These are phyloP conservation scores for Allium sativum DNA, from an alignment of 106 monocot genomes.

Conservation along the genomic window DNA sequence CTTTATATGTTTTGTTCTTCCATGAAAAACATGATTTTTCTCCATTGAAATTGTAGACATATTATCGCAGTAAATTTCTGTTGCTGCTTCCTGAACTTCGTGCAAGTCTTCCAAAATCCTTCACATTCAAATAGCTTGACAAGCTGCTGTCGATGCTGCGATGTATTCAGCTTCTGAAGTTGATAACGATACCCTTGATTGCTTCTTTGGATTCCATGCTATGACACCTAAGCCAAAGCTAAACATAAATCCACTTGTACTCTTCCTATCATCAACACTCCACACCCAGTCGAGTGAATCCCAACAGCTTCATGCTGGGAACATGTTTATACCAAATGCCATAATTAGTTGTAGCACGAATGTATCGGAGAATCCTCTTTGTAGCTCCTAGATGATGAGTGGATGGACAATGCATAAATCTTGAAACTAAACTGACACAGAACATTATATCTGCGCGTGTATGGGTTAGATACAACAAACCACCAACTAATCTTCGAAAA, in stretches of 20 bases:
- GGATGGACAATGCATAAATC: conserved; percentile 13
- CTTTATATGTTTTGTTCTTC: too few species aligned
- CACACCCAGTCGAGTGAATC: conserved; percentile 3
- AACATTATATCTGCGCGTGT: conserved; percentile 7
- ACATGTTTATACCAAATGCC: conserved; percentile 4
- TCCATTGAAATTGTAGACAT: too few species aligned
- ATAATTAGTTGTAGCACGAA: conserved; percentile 1
- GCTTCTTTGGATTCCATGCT: conserved; percentile 15
- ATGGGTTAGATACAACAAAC: background rate
- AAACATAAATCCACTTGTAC: background rate
- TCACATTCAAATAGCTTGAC: background rate
- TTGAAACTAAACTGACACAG: conserved; percentile 1
- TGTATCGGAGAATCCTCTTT: conserved; percentile 6
- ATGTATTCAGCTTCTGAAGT: conserved; percentile 16
- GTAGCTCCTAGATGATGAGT: conserved; percentile 4
- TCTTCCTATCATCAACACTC: background rate
- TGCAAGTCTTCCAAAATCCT: too few species aligned
- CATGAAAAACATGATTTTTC: too few species aligned
- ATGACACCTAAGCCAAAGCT: conserved; percentile 3
- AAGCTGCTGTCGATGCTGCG: background rate
- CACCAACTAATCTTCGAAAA: background rate
- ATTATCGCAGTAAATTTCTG: too few species aligned
- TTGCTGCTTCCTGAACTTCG: too few species aligned
- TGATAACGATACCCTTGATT: conserved; percentile 4
- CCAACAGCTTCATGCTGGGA: background rate